These are phyloP conservation scores for Mycosphaerella arachidis DNA, from an alignment of 2,329 filamentous ascomycete species.

Conservation along the genomic window DNA sequence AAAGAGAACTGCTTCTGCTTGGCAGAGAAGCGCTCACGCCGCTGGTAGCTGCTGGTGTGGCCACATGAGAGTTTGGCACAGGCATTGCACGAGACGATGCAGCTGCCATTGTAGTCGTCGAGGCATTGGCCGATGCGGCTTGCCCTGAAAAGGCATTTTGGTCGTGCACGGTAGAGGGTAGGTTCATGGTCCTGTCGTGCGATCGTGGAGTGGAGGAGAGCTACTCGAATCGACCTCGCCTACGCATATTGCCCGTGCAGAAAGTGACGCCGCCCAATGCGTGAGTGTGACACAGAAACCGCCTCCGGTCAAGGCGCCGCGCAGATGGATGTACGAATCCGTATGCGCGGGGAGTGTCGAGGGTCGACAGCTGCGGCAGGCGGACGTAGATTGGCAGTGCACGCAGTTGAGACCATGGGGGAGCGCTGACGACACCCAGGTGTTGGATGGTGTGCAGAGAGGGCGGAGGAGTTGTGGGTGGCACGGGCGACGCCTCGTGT, in stretches of 20 bases:
- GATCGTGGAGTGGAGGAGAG: constrained; percentile 15
- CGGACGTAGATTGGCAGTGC: not conserved
- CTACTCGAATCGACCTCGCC: constrained; percentile 21
- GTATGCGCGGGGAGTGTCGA: not conserved
- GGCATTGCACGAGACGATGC: constrained; percentile 12
- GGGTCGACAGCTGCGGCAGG: constrained; percentile 2
- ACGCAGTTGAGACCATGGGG: not conserved
- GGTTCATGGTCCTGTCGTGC: constrained; percentile 20
- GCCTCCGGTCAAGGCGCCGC: constrained; percentile 10
- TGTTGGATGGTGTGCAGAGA: not conserved
- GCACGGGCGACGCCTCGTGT: not conserved
- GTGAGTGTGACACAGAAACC: constrained; percentile 10
- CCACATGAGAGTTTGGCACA: constrained; percentile 12
- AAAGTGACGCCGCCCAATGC: constrained; percentile 7
- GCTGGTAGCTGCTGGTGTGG: constrained; percentile 13
- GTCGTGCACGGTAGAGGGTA: constrained; percentile 18
- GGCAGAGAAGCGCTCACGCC: constrained; percentile 15
- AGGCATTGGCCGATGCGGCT: constrained; percentile 13
- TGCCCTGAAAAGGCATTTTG: constrained; percentile 18
- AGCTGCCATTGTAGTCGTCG: constrained; percentile 14
- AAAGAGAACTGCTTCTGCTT: constrained; percentile 37
- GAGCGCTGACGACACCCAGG: not conserved
- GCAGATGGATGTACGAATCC: not conserved
- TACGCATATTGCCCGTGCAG: constrained; percentile 19
- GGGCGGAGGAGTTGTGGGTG: not conserved